Conservation (phyloP, 139 green algal species). For the Chlorella sp. region DNA sequence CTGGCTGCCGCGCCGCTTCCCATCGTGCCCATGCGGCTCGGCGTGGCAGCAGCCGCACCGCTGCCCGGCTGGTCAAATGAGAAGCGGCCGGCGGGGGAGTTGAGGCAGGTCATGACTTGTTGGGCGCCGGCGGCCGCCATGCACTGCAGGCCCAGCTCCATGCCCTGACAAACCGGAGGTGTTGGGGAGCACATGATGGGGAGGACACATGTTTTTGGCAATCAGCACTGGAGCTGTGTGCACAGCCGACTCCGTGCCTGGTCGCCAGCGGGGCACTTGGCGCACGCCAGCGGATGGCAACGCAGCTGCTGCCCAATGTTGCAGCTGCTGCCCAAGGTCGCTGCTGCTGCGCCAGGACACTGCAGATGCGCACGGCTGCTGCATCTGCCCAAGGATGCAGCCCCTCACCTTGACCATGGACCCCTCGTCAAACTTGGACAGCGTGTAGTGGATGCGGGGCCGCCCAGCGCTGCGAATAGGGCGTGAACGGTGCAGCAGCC, state of each 20-base stretch:
- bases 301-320: too few relatives aligned
- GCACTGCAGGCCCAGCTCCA: slow-evolving; percentile 41
- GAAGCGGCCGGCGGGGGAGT: slow-evolving; percentile 14
- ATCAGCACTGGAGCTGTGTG: too few relatives aligned
- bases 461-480: slow-evolving; percentile 39
- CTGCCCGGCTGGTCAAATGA: neutral
- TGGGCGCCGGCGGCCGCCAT: slow-evolving; percentile 62
- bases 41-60: neutral
- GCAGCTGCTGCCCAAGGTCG: too few relatives aligned
- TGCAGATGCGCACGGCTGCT: too few relatives aligned
- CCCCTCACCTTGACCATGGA: slow-evolving; percentile 56
- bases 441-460: slow-evolving; percentile 61
- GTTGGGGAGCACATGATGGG: neutral
- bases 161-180: too few relatives aligned
- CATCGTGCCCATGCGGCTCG: neutral
- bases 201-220: too few relatives aligned
- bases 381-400: too few relatives aligned
- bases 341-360: too few relatives aligned
- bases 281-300: too few relatives aligned
- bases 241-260: too few relatives aligned
- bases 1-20: neutral
- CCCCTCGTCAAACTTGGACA: slow-evolving; percentile 37
- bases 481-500: neutral
- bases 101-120: slow-evolving; percentile 39
- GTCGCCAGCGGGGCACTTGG: too few relatives aligned